A percentile compares a stretch with the other conserved stretches of the same genome.
Conservation (phyloP, 495 filamentous ascomycete genomes). For the Gamarada debralockiae region DNA sequence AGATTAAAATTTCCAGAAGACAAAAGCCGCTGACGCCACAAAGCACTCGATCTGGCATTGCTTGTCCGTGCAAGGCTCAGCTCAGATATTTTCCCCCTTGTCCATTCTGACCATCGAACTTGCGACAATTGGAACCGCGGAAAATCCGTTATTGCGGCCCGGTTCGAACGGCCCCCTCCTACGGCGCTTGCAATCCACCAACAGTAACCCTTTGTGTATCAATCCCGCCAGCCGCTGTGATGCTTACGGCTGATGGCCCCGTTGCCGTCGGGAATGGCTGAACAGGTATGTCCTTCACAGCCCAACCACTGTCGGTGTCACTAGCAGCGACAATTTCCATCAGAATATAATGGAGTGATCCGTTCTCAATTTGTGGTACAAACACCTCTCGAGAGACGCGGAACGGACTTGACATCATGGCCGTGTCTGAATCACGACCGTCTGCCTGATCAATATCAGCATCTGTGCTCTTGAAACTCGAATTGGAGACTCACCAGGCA, state of each 20-base stretch:
- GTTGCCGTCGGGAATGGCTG: slow-evolving; percentile 18
- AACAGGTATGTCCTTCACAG: slow-evolving; percentile 16
- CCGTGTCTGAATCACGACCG: slow-evolving; percentile 40
- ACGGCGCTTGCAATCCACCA: slow-evolving; percentile 3
- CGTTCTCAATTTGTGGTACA: slow-evolving; percentile 40
- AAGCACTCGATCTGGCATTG: not conserved
- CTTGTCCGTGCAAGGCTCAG: too few species aligned
- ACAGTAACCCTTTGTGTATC: slow-evolving; percentile 10
- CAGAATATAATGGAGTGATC: slow-evolving; percentile 38
- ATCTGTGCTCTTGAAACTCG: not conserved
- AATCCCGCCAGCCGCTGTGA: slow-evolving; percentile 11
- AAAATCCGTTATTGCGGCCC: not conserved
- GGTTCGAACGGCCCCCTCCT: not conserved
- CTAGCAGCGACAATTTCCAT: slow-evolving; percentile 38
- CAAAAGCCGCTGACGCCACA: not conserved
- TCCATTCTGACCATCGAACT: not conserved
- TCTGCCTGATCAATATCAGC: slow-evolving; percentile 31
- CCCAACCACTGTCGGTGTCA: slow-evolving; percentile 23
- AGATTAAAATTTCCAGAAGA: not conserved
- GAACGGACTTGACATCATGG: slow-evolving; percentile 18
- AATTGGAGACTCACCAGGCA: slow-evolving; percentile 45
- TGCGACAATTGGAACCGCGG: not conserved
- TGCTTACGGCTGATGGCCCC: slow-evolving; percentile 1
- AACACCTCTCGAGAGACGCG: slow-evolving; percentile 30
- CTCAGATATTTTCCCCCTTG: not conserved